phyloP scores from a whole-genome alignment of 1,284 basidiomycete genomes.

The Mrakiaceae sp. region DNA sequence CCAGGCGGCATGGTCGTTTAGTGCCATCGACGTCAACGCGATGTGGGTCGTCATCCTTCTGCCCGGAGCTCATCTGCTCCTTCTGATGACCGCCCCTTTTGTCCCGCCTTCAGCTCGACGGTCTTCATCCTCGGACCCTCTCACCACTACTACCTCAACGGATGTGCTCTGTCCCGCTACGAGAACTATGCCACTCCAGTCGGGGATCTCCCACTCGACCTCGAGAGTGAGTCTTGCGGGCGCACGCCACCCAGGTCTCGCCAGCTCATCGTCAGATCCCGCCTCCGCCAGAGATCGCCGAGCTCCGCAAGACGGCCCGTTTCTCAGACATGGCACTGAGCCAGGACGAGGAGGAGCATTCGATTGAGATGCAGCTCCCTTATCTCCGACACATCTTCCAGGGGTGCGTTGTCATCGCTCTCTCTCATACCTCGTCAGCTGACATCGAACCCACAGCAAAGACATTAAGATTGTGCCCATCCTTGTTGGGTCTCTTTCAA shows the following conservation, averaged over 20 bases:
- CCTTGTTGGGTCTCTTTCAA: slow-evolving; percentile 71
- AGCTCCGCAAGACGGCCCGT: slow-evolving; percentile 54
- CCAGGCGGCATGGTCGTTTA: slow-evolving; percentile 89
- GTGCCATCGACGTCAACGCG: slow-evolving; percentile 62
- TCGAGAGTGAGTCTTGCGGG: slow-evolving; percentile 48
- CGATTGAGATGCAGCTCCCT: slow-evolving; percentile 94
- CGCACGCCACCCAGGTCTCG: not conserved
- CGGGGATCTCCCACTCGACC: slow-evolving; percentile 67
- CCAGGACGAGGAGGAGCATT: slow-evolving; percentile 89
- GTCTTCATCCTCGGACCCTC: slow-evolving; percentile 94
- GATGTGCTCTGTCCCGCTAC: slow-evolving; percentile 74
- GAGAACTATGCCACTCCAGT: slow-evolving; percentile 72
- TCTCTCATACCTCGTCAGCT: not conserved
- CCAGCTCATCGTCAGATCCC: not conserved
- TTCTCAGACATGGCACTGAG: slow-evolving; percentile 58
- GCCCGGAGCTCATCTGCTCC: slow-evolving; percentile 6
- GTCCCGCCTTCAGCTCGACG: slow-evolving; percentile 52
- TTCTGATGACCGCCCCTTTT: not conserved
- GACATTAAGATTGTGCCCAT: slow-evolving; percentile 80
- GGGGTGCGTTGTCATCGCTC: slow-evolving; percentile 40
- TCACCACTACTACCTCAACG: slow-evolving; percentile 78
- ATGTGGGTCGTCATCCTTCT: slow-evolving; percentile 47
- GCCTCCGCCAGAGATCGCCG: slow-evolving; percentile 46
- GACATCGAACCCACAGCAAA: slow-evolving; percentile 36
- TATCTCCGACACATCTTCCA: slow-evolving; percentile 81